These are phyloP conservation scores for Pneumocystis jirovecii DNA, from an alignment of 1,139 yeast species.

Conservation along the genomic window DNA sequence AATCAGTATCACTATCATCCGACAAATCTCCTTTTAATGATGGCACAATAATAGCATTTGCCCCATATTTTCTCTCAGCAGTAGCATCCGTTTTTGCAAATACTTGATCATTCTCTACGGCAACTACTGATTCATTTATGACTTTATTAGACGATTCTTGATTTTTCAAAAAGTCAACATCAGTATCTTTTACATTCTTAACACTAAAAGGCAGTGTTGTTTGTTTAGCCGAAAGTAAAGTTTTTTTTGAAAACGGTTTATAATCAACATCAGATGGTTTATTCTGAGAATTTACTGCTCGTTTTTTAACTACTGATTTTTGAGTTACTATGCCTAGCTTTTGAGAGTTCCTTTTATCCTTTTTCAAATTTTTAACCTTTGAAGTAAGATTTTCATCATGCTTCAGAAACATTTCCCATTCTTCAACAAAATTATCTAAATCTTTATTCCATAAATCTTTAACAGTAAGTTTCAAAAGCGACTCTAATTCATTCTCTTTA, in stretches of 20 bases:
- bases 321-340: not conserved
- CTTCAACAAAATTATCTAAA: conserved; percentile 51
- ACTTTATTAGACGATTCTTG: not conserved
- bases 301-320: not conserved
- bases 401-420: conserved; percentile 50
- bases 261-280: not conserved
- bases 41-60: not conserved
- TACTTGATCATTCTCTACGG: not conserved
- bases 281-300: not conserved
- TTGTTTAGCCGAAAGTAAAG: not conserved
- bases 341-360: not conserved
- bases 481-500: conserved; percentile 58
- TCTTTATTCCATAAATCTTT: conserved; percentile 82
- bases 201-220: conserved; percentile 1
- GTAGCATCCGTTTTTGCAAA: not conserved
- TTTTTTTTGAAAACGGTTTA: not conserved
- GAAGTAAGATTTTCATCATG: conserved; percentile 36
- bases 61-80: not conserved
- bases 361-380: conserved; percentile 12
- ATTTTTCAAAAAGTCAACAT: not conserved
- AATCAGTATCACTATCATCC: conserved; percentile 9
- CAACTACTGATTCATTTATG: not conserved
- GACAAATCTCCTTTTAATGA: conserved; percentile 1
- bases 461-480: conserved; percentile 52
- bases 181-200: not conserved